phyloP scores from a whole-genome alignment of 129 eudicot genomes.

The Apium graveolens region DNA sequence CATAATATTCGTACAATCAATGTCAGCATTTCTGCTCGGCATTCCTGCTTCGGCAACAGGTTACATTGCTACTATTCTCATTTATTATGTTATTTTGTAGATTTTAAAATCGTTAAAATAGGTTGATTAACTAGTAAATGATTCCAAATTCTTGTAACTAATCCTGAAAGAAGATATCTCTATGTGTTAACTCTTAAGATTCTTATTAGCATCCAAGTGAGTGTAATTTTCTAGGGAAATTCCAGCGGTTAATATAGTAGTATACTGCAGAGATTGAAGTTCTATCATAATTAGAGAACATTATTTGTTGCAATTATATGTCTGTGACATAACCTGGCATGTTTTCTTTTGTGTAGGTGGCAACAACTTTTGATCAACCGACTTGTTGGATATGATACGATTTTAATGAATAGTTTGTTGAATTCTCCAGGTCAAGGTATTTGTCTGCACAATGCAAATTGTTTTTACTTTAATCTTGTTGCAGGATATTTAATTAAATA shows the following conservation, averaged over 20 bases:
- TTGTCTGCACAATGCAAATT: not conserved
- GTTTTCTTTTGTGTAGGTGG: slow-evolving; percentile 58
- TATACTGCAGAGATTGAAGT: not conserved
- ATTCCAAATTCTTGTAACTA: not conserved
- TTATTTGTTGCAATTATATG: not conserved
- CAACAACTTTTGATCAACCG: slow-evolving; percentile 94
- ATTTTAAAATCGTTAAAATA: not conserved
- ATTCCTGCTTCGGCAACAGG: slow-evolving; percentile 99
- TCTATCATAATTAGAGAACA: not conserved
- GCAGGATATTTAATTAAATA: not conserved
- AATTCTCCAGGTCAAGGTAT: slow-evolving; percentile 92
- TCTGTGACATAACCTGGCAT: not conserved
- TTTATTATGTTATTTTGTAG: not conserved
- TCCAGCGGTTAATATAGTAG: not conserved
- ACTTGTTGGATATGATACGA: slow-evolving; percentile 94
- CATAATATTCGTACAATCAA: slow-evolving; percentile 74
- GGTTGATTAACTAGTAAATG: not conserved
- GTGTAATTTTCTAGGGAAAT: not conserved
- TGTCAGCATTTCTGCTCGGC: slow-evolving; percentile 85
- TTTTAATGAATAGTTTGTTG: slow-evolving; percentile 90
- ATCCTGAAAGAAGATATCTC: not conserved
- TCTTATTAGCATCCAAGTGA: not conserved
- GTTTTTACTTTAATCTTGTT: not conserved
- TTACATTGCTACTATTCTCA: slow-evolving; percentile 8
- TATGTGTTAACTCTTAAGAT: not conserved